Conservation (phyloP, 73 alveolate species). For the Urostyla sp. region DNA sequence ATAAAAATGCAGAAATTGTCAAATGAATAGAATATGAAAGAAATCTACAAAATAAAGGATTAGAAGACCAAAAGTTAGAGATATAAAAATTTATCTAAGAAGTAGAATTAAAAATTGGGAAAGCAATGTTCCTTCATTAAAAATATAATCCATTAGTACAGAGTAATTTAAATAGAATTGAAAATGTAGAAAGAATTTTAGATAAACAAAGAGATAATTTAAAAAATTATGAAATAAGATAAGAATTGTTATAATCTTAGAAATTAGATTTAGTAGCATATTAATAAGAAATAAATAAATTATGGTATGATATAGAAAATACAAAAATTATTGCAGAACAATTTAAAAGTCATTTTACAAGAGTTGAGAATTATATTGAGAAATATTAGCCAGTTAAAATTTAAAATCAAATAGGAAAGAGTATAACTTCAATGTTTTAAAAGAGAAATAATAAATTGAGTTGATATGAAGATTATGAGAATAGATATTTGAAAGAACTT, state of each 20-base stretch:
- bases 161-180: constrained; percentile 1
- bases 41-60: not conserved
- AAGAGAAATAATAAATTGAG: constrained; percentile 21
- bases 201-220: constrained; percentile 3
- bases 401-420: constrained; percentile 14
- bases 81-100: not conserved
- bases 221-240: not conserved
- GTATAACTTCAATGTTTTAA: constrained; percentile 24
- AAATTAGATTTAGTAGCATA: not conserved
- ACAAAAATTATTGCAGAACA: not conserved
- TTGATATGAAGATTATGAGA: constrained; percentile 25
- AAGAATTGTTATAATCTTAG: no score
- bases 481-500: not conserved
- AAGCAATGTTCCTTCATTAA: not conserved
- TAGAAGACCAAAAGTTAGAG: not conserved
- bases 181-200: not conserved
- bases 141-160: constrained; percentile 16
- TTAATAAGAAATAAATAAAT: not conserved
- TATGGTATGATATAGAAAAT: not conserved
- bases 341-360: constrained; percentile 12
- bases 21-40: not conserved
- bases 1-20: not conserved
- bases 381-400: constrained; percentile 35
- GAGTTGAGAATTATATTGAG: constrained; percentile 35
- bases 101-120: not conserved